These are phyloP conservation scores for Coemansia sp. DNA, from an alignment of 192 early-diverging fungal genomes.

Conservation along the genomic window DNA sequence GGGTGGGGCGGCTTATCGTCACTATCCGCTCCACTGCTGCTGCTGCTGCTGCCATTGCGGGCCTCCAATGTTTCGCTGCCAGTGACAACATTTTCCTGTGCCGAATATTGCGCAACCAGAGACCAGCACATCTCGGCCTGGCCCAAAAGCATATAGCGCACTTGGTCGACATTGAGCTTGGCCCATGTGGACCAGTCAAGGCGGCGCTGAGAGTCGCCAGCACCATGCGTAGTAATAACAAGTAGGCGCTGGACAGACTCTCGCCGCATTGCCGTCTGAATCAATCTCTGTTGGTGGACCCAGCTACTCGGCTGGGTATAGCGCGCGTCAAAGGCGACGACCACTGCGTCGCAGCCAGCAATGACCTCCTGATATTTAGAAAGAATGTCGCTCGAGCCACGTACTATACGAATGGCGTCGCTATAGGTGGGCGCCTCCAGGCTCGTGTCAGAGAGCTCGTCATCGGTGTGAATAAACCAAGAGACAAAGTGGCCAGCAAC, in stretches of 20 bases:
- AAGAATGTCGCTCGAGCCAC: conserved; percentile 18
- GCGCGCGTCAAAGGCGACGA: conserved; percentile 29
- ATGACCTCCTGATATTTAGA: conserved; percentile 24
- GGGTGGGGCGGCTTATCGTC: background rate
- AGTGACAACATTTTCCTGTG: conserved; percentile 23
- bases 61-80: conserved; percentile 9
- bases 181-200: conserved; percentile 39
- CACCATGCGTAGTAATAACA: conserved; percentile 32
- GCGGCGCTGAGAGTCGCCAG: conserved; percentile 22
- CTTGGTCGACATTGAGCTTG: conserved; percentile 24
- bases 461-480: conserved; percentile 23
- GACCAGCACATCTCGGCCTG: conserved; percentile 24
- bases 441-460: conserved; percentile 19
- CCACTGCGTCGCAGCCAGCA: conserved; percentile 16
- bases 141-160: conserved; percentile 12
- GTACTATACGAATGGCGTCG: conserved; percentile 21
- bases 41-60: background rate
- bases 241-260: conserved; percentile 20
- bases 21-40: background rate
- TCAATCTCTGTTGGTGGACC: conserved; percentile 24
- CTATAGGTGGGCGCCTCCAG: conserved; percentile 19
- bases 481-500: conserved; percentile 20
- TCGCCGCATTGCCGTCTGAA: conserved; percentile 29
- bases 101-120: conserved; percentile 30
- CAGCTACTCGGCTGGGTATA: conserved; percentile 15